Conservation (phyloP, 1,284 basidiomycete genomes). For the Ustilago trichophora region DNA sequence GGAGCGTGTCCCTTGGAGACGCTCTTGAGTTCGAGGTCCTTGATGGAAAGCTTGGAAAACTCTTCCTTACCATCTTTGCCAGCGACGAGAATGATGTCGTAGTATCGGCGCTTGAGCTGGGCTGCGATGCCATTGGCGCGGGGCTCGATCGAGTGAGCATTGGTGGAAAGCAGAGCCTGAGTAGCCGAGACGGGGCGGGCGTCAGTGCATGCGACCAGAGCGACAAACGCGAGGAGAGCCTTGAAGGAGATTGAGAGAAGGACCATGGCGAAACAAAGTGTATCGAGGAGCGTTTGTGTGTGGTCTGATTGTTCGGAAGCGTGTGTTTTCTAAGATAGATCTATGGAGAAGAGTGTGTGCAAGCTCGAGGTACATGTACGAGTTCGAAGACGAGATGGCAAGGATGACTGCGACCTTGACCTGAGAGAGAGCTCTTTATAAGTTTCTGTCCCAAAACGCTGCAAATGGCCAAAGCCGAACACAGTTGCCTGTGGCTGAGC, state of each 20-base stretch:
- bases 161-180: not conserved
- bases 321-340: slow-evolving; percentile 1
- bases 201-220: slow-evolving; percentile 15
- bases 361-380: too few species aligned
- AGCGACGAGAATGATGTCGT: slow-evolving; percentile 14
- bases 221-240: slow-evolving; percentile 9
- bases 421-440: too few species aligned
- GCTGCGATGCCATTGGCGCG: not conserved
- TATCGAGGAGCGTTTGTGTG: not conserved
- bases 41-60: not conserved
- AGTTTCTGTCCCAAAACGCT: too few species aligned
- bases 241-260: slow-evolving; percentile 11
- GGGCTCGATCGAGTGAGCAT: not conserved
- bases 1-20: slow-evolving; percentile 4
- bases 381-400: too few species aligned
- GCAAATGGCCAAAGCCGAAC: too few species aligned
- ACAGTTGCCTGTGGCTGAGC: too few species aligned
- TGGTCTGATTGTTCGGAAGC: too few species aligned
- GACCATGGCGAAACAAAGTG: slow-evolving; percentile 10
- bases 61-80: slow-evolving; percentile 8
- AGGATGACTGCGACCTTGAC: too few species aligned
- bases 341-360: too few species aligned
- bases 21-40: slow-evolving; percentile 12
- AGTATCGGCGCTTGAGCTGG: slow-evolving; percentile 17
- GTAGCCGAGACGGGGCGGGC: slow-evolving; percentile 12